These are phyloP conservation scores for Ligustrum vulgare DNA, from an alignment of 257 asterid species.

Conservation along the genomic window DNA sequence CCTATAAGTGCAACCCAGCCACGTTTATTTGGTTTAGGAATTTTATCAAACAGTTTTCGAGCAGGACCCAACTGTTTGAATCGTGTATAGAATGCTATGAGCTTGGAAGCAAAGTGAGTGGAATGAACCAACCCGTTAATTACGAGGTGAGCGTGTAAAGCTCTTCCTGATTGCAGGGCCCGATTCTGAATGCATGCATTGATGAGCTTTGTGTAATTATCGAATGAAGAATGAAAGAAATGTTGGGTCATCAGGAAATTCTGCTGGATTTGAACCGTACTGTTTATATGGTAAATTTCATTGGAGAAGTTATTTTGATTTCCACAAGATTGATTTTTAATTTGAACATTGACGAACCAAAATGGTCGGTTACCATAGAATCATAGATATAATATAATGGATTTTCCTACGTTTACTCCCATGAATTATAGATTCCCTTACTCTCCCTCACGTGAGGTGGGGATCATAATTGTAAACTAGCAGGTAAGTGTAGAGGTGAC, in stretches of 20 bases:
- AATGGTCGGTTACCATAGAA: too few relatives aligned
- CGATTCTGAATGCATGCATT: slow-evolving; percentile 33
- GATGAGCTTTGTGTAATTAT: slow-evolving; percentile 39
- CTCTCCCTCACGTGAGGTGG: too few relatives aligned
- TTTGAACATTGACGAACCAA: too few relatives aligned
- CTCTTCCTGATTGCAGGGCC: slow-evolving; percentile 45
- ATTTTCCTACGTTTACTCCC: too few relatives aligned
- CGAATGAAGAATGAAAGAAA: slow-evolving; percentile 27
- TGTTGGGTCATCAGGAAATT: slow-evolving; percentile 2
- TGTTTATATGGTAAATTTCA: not conserved
- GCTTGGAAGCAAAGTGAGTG: slow-evolving; percentile 46
- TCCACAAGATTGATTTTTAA: too few relatives aligned
- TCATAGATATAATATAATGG: too few relatives aligned
- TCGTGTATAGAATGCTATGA: slow-evolving; percentile 40
- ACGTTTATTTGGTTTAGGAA: slow-evolving; percentile 47
- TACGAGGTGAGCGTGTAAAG: slow-evolving; percentile 58
- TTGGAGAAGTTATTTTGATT: not conserved
- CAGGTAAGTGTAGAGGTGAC: too few relatives aligned
- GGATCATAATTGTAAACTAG: too few relatives aligned
- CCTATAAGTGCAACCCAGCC: slow-evolving; percentile 63
- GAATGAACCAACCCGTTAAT: slow-evolving; percentile 40
- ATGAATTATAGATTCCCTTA: too few relatives aligned
- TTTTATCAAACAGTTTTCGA: slow-evolving; percentile 60
- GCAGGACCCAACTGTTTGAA: slow-evolving; percentile 45
- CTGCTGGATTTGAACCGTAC: not conserved